Conservation (phyloP, 2,329 filamentous ascomycete genomes). For the Pseudocercospora cruenta region DNA sequence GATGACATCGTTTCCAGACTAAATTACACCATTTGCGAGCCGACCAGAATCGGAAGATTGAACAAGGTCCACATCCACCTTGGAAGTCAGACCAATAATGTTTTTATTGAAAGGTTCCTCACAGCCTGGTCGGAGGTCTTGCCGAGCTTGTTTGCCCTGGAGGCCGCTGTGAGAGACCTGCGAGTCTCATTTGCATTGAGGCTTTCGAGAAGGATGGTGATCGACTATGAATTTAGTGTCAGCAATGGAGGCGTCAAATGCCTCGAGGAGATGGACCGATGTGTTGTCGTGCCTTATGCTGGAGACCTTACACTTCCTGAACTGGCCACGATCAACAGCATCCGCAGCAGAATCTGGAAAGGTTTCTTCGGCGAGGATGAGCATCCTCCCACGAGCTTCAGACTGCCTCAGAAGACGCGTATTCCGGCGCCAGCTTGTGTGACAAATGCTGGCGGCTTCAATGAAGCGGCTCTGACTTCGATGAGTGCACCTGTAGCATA, state of each 20-base stretch:
- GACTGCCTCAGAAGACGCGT: background rate
- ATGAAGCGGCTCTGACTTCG: background rate
- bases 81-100: constrained; percentile 21
- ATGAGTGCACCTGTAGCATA: background rate
- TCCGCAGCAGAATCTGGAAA: constrained; percentile 17
- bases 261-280: constrained; percentile 22
- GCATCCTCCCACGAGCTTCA: background rate
- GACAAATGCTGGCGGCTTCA: background rate
- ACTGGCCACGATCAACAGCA: constrained; percentile 19
- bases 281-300: constrained; percentile 12
- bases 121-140: constrained; percentile 19
- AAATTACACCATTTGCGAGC: constrained; percentile 4
- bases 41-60: constrained; percentile 3
- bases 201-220: constrained; percentile 19
- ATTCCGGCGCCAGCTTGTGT: background rate
- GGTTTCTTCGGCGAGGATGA: constrained; percentile 14
- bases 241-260: constrained; percentile 1
- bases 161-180: constrained; percentile 2
- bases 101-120: constrained; percentile 25
- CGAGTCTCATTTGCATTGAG: constrained; percentile 22
- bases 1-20: constrained; percentile 11
- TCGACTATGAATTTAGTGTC: constrained; percentile 21
- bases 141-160: constrained; percentile 10
- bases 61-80: constrained; percentile 23
- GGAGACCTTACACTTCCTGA: constrained; percentile 20